Evolutionary conservation across 2,329 filamentous ascomycete species (phyloP), one percentile per base, ranked within the genome.

Genomic region (Fusarium proliferatum): DNA sequence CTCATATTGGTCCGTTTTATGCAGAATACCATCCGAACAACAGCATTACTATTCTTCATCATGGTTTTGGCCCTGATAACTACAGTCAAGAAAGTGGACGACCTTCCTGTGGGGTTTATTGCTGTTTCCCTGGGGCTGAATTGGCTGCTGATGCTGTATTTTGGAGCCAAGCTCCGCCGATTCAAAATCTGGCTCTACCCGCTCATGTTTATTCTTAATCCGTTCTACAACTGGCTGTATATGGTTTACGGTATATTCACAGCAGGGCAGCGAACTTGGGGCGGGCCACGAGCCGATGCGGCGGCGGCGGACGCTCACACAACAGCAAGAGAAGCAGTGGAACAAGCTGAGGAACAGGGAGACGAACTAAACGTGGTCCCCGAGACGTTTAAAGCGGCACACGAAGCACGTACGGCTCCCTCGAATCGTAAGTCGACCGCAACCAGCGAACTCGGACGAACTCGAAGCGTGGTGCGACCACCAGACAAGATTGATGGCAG

Each of bases 181-280:
- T 98, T 92, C 86, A 98, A 99, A 86, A 93, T 97, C 71, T 96
- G 94, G 92, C 86, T 98, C 10, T 98, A 98, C 80, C 96, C 96
- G 0, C 78, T 98, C 71, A 98, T 98, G 95, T 98, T 98, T 80
- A 84, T 97, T 52, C 82, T 98, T 72, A 98, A 98, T 79, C 96
- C 96, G 2, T 97, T 98, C 80, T 95, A 98, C 87, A 98, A 98
- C 83, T 98, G 96, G 96, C 89, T 94, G 66, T 98, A 98, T 85
- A 97, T 98, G 93, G 93, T 97, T 5, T 97, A 98, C 81, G 95
- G 95, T 49, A 97, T 97, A 76, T 96, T 97, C 82, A 98, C 96
- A 2, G 95, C 95, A 36, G 95, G 95, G 26, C 94, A 97, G 81
- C 89, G 96, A 73, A 98, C 96, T 3, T 99, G 96, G 96, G 96